Evolutionary conservation across 169 alveolate species (phyloP).

Genomic region (Plasmodium ovale): DNA sequence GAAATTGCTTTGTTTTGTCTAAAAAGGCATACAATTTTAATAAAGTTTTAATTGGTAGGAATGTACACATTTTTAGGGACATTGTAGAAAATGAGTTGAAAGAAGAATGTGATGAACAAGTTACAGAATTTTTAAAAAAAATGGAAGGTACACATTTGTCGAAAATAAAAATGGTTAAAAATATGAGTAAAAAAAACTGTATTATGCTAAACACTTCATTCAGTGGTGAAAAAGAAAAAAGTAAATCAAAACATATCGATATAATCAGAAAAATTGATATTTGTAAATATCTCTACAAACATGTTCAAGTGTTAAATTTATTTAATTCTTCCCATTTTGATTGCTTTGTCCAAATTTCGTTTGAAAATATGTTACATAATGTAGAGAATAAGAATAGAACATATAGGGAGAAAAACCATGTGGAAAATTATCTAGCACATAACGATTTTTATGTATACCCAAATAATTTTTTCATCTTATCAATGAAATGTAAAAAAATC

Average conservation of each 20-base stretch:
- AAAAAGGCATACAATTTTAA: constrained; percentile 44
- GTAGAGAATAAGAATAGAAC: background rate
- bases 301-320: constrained; percentile 48
- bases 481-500: constrained; percentile 54
- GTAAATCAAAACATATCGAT: background rate
- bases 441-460: constrained; percentile 73
- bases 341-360: constrained; percentile 62
- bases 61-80: constrained; percentile 13
- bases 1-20: constrained; percentile 30
- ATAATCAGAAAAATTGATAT: constrained; percentile 15
- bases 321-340: constrained; percentile 49
- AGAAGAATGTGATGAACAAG: constrained; percentile 39
- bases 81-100: constrained; percentile 18
- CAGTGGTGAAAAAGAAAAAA: background rate
- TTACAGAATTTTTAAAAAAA: constrained; percentile 12
- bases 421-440: constrained; percentile 12
- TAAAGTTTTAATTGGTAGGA: constrained; percentile 53
- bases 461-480: constrained; percentile 22
- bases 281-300: constrained; percentile 35
- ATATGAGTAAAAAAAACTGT: background rate
- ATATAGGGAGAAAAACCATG: background rate
- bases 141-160: constrained; percentile 33
- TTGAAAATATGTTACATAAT: constrained; percentile 10
- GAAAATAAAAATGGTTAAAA: constrained; percentile 2
- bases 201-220: background rate